A percentile compares a stretch with the other conserved stretches of the same genome.
Evolutionary conservation across 2,329 filamentous ascomycete species (phyloP).

Genomic region (Sclerotinia sclerotiorum): DNA sequence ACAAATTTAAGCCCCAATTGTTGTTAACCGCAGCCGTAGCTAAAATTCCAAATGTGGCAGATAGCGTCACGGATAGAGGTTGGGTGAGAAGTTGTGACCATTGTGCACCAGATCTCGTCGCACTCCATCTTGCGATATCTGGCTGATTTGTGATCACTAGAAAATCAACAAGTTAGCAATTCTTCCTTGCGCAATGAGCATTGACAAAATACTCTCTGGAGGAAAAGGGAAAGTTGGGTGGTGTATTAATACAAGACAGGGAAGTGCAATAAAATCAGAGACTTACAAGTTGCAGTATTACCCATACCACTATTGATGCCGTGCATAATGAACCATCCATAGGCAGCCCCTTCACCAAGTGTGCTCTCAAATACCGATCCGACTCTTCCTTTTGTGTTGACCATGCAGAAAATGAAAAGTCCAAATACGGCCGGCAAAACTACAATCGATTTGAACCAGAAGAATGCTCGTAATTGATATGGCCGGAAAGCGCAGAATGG

Average conservation of each 20-base stretch:
- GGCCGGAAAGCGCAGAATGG: constrained; percentile 48
- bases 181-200: background rate
- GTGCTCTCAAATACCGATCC: constrained; percentile 34
- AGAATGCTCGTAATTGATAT: constrained; percentile 48
- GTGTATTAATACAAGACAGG: background rate
- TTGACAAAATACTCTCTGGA: no score
- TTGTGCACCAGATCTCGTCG: constrained; percentile 38
- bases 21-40: constrained; percentile 38
- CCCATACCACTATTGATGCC: constrained; percentile 45
- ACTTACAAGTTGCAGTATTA: constrained; percentile 40
- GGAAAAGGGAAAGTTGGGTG: background rate
- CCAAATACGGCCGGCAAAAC: constrained; percentile 43
- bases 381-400: constrained; percentile 41
- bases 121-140: constrained; percentile 47
- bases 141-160: constrained; percentile 46
- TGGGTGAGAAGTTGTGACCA: constrained; percentile 45
- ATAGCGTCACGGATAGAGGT: constrained; percentile 30
- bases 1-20: constrained; percentile 42
- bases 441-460: constrained; percentile 40
- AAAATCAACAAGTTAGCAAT: background rate
- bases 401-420: constrained; percentile 45
- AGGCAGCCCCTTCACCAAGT: constrained; percentile 25
- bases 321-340: constrained; percentile 44
- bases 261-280: background rate
- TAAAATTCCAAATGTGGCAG: constrained; percentile 37